These are phyloP conservation scores for Oidium heveae DNA, from an alignment of 2,329 filamentous ascomycete genomes.

Conservation along the genomic window DNA sequence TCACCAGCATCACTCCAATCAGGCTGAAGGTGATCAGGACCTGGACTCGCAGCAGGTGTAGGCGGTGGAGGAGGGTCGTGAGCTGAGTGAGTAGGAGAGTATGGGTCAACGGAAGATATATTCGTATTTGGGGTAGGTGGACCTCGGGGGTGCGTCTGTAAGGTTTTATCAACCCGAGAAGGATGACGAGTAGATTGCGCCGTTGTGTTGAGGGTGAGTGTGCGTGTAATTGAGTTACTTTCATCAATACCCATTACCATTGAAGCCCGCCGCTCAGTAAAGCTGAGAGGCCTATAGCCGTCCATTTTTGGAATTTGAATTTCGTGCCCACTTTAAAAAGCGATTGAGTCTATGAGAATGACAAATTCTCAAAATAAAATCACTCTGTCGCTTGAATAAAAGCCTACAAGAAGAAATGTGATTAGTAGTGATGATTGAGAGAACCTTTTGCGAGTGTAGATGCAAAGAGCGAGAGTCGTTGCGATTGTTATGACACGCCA, in stretches of 20 bases:
- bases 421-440: no score
- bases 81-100: conserved; percentile 17
- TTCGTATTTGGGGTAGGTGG: conserved; percentile 43
- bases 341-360: no score
- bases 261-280: conserved; percentile 35
- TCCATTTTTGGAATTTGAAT: conserved; percentile 8
- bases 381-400: no score
- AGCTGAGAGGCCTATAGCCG: conserved; percentile 24
- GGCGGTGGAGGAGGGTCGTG: conserved; percentile 32
- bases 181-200: conserved; percentile 14
- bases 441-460: no score
- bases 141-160: conserved; percentile 25
- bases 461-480: no score
- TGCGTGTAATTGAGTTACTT: conserved; percentile 12
- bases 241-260: conserved; percentile 26
- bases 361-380: no score
- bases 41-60: conserved; percentile 38
- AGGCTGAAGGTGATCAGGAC: conserved; percentile 31
- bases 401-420: no score
- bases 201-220: conserved; percentile 23
- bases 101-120: conserved; percentile 36
- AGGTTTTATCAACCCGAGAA: conserved; percentile 27
- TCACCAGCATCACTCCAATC: conserved; percentile 59
- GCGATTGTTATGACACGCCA: no score
- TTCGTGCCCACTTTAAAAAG: background rate